Base-by-base conservation (phyloP, 2,329 filamentous ascomycete genomes). In the Grosmannia clavigera region DNA sequence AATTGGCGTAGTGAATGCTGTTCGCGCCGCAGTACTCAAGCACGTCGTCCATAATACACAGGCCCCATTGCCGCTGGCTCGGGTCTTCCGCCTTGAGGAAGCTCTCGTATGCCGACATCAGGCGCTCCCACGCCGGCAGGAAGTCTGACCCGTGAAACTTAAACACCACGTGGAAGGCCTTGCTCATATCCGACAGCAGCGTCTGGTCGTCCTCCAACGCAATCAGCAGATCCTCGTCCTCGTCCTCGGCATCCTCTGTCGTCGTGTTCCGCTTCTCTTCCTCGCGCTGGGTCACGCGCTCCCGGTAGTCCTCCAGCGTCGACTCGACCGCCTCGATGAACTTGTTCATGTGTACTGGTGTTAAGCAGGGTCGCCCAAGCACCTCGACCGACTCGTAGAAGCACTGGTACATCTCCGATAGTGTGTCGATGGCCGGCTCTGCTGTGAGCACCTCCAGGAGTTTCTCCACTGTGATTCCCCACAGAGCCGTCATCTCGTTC, bases 401-500 rank as follows among this genome's bases (percentile, higher is more conserved):
- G 77, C 94, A 99, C 73, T 97, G 92, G 74, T 96, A 99, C 90
- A 99, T 96, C 75, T 97, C 94, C 1, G 94, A 92, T 55, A 99
- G 81, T 0, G 94, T 96, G 68, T 99, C 94, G 61, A 99, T 92
- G 1, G 92, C 91, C 25, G 94, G 92, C 75, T 99, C 94, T 0
- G 92, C 92, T 63, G 87, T 90, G 48, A 99, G 81, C 1, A 96
- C 92, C 72, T 97, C 94, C 12, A 99, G 83, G 43, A 97, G 81
- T 75, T 96, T 96, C 67, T 90, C 88, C 11, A 94, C 86, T 4
- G 92, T 95, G 60, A 81, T 85, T 63, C 81, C 81, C 94, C 94
- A 99, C 56, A 99, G 81, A 52, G 83, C 81, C n/a, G 78, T 81
- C 60, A 97, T 84, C 68, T 95, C 85, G 62, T 84, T 83, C 3